phyloP scores from a whole-genome alignment of 768 basidiomycete species.

The Pleurotus djamor region DNA sequence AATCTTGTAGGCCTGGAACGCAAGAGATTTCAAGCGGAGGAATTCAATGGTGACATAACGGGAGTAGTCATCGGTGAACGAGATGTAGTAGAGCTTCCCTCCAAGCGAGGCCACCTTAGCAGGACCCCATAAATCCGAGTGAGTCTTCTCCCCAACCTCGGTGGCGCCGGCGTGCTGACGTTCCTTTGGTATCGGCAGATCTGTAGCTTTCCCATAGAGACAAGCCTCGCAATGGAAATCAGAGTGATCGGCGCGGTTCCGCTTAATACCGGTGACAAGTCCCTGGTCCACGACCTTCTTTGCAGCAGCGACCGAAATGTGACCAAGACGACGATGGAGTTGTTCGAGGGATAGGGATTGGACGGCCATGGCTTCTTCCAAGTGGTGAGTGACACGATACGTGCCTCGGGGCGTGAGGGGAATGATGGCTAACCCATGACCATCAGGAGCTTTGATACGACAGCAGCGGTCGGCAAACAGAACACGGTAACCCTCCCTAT shows the following conservation, averaged over 20 bases:
- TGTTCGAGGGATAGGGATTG: conserved; percentile 7
- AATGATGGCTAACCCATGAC: conserved; percentile 16
- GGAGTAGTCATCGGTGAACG: conserved; percentile 14
- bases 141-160: conserved; percentile 16
- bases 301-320: conserved; percentile 18
- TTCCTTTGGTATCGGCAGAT: neutral
- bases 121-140: conserved; percentile 23
- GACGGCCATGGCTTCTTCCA: neutral
- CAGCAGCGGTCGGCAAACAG: conserved; percentile 27
- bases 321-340: conserved; percentile 24
- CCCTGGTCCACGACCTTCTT: conserved; percentile 21
- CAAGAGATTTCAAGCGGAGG: neutral
- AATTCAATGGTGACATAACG: neutral
- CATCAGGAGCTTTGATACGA: conserved; percentile 15
- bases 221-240: conserved; percentile 14
- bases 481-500: conserved; percentile 24
- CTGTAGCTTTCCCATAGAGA: neutral
- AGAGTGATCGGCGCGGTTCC: conserved; percentile 15
- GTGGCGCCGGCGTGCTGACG: neutral
- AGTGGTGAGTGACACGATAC: conserved; percentile 21
- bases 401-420: conserved; percentile 19
- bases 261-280: conserved; percentile 24
- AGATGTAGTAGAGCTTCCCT: conserved; percentile 11
- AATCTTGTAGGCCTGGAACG: neutral
- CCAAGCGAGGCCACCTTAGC: conserved; percentile 14